Evolutionary conservation across 2,329 filamentous ascomycete genomes (phyloP).

Genomic region (Cladosporium halotolerans): DNA sequence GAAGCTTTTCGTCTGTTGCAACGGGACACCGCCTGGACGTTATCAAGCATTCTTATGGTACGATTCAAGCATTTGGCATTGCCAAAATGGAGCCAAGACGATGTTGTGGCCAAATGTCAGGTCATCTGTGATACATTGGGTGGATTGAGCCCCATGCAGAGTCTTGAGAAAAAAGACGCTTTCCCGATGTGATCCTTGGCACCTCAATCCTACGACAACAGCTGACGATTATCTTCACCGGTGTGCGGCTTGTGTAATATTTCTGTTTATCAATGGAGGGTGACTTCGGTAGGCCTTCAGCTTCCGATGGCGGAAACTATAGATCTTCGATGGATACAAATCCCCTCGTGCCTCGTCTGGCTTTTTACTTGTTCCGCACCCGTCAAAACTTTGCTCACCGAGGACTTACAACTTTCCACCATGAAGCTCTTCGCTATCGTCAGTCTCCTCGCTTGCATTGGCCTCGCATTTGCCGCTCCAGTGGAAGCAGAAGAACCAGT

Average conservation of each 20-base stretch:
- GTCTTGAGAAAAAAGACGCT: neutral
- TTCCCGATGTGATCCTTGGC: too few relatives aligned
- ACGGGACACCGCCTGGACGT: too few relatives aligned
- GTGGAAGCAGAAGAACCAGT: neutral
- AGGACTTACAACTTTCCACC: neutral
- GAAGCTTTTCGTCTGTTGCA: too few relatives aligned
- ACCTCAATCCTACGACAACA: neutral
- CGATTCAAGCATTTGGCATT: neutral
- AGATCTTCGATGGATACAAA: too few relatives aligned
- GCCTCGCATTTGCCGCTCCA: neutral
- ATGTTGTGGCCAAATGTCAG: neutral
- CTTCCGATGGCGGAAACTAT: too few relatives aligned
- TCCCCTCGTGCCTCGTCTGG: too few relatives aligned
- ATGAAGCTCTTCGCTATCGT: neutral
- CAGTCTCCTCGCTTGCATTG: neutral
- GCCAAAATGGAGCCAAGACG: neutral
- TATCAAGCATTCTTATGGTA: too few relatives aligned
- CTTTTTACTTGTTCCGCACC: too few relatives aligned
- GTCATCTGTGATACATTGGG: neutral
- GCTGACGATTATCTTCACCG: neutral
- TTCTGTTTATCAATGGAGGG: too few relatives aligned
- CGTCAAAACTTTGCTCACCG: too few relatives aligned
- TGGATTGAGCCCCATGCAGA: neutral
- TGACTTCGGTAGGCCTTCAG: too few relatives aligned
- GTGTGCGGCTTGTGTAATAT: neutral